Conservation (phyloP, 768 basidiomycete genomes). For the Russula sp. region DNA sequence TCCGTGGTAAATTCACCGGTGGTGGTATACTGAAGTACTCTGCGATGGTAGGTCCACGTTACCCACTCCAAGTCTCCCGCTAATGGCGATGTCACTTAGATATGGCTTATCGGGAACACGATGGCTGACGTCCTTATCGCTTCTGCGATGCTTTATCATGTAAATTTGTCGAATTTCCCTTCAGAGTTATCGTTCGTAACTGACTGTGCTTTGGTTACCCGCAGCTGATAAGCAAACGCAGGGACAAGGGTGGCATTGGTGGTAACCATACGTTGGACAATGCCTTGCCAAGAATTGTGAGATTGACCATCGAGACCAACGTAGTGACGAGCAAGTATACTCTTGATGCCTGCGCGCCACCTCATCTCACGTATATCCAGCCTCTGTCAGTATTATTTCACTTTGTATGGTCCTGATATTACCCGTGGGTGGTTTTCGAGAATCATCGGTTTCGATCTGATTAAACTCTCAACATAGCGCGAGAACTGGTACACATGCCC, state of each 20-base stretch:
- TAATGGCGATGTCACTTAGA: neutral
- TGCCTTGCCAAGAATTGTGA: conserved; percentile 22
- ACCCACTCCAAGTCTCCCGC: neutral
- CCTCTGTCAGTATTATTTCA: neutral
- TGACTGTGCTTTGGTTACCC: neutral
- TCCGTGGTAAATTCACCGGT: neutral
- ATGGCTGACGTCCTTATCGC: conserved; percentile 4
- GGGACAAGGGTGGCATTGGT: neutral
- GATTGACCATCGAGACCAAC: conserved; percentile 28
- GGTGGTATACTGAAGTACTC: neutral
- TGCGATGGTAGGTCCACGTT: neutral
- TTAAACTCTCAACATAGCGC: neutral
- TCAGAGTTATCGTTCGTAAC: neutral
- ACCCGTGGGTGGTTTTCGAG: neutral
- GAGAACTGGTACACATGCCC: conserved; percentile 13
- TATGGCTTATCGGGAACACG: conserved; percentile 6
- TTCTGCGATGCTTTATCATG: conserved; percentile 4
- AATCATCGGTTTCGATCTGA: neutral
- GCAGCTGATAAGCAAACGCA: neutral
- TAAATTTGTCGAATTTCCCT: neutral
- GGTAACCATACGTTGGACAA: conserved; percentile 9
- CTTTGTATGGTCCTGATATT: neutral
- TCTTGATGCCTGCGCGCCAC: neutral
- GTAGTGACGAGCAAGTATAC: conserved; percentile 17
- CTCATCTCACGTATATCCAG: neutral